Evolutionary conservation across 495 filamentous ascomycete species (phyloP), one percentile per base, ranked within the genome.

Genomic region (Aspergillus ellipticus): DNA sequence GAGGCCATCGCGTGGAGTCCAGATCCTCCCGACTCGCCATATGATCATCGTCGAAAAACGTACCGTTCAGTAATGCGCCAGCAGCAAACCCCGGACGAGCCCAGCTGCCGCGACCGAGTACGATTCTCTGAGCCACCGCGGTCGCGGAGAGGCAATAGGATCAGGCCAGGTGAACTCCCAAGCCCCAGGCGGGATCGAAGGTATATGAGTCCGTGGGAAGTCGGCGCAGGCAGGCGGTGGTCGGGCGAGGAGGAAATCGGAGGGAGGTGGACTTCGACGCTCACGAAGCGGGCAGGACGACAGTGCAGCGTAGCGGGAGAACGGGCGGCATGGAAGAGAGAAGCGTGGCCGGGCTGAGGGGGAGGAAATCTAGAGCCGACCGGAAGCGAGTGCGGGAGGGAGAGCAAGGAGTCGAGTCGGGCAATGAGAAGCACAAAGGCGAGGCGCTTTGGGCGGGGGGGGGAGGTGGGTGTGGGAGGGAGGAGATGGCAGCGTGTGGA

Each of bases 31-130:
- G 49, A 33, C 29, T 24, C 21, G 28, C 46, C 29, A 35, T 55
- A 54, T 60, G 59, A 58, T 65, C 42, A 58, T 24, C 61, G 55
- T 19, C 53, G 54, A 64, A 67, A 71, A 66, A 75, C 74, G 62
- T 76, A 76, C 74, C 68, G 63, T 71, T 68, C 64, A 70, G 62
- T 67, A 73, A 76, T 76, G 74, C 74, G 74, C 74, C 71, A 66
- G 58, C 43, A 64, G 65, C 62, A 58, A 68, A 65, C 56, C 60
- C 60, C 56, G 69, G 65, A 52, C 60, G 63, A 64, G 59, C 62
- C 60, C 55, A 66, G 65, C 65, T 74, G 65, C 67, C 70, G 71
- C 70, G 68, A 72, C 65, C 67, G 65, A 72, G 64, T 62, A 65
- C 57, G 61, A 63, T 64, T 71, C 65, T 65, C 57, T 59, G 51